These are phyloP conservation scores for Fagopyrum tataricum DNA, from an alignment of 148 eudicot species.

Conservation along the genomic window DNA sequence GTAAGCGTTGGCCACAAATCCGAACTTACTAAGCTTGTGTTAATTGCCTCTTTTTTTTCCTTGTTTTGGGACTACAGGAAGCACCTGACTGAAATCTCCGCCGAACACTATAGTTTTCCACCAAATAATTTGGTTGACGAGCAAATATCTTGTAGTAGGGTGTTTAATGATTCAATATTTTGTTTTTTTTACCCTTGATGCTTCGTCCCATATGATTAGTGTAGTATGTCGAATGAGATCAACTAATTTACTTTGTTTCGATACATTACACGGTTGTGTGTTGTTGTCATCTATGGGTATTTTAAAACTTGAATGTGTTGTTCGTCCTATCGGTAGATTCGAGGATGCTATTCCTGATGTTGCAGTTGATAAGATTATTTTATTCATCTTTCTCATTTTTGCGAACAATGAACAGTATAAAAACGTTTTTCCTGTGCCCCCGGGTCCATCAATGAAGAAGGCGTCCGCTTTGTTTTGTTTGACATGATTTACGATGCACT, in stretches of 20 bases:
- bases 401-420: too few species aligned
- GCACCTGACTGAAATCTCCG: not conserved
- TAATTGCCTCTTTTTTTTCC: not conserved
- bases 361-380: too few species aligned
- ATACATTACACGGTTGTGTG: not conserved
- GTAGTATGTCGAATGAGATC: not conserved
- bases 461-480: not conserved
- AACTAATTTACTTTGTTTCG: not conserved
- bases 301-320: too few species aligned
- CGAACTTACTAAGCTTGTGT: not conserved
- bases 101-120: not conserved
- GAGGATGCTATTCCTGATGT: too few species aligned
- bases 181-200: too few species aligned
- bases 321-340: too few species aligned
- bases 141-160: too few species aligned
- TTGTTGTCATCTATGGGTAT: too few species aligned
- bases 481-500: not conserved
- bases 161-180: too few species aligned
- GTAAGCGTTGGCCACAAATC: not conserved
- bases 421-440: not conserved
- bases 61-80: not conserved
- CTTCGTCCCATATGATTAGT: too few species aligned
- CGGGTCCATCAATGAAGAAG: not conserved
- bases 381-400: too few species aligned
- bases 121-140: not conserved